phyloP scores from a whole-genome alignment of 257 asterid genomes.

The Lycium ferocissimum region DNA sequence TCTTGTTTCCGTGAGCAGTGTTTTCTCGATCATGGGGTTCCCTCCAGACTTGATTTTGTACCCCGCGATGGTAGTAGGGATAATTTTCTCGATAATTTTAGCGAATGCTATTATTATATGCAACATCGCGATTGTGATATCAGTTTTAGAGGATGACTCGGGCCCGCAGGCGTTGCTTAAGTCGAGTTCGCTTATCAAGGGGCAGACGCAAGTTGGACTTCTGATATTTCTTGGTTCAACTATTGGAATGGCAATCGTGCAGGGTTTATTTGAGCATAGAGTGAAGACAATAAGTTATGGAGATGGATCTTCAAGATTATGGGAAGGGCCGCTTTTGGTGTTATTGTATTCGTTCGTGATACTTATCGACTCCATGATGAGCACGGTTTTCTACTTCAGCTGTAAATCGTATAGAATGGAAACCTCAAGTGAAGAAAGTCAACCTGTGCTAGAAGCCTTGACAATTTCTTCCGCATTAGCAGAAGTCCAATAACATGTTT shows the following conservation, averaged over 20 bases:
- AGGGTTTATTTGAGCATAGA: constrained; percentile 89
- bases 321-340: constrained; percentile 98
- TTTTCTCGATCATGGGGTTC: constrained; percentile 74
- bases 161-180: constrained; percentile 81
- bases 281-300: constrained; percentile 94
- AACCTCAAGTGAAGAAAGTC: constrained; percentile 59
- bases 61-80: constrained; percentile 79
- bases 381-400: constrained; percentile 90
- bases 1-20: constrained; percentile 58
- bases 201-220: constrained; percentile 92
- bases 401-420: constrained; percentile 84
- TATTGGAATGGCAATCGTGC: constrained; percentile 85
- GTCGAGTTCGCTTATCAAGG: constrained; percentile 78
- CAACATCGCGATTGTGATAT: constrained; percentile 82
- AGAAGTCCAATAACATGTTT: constrained; percentile 46
- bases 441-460: constrained; percentile 65
- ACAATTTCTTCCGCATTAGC: constrained; percentile 50
- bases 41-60: constrained; percentile 73
- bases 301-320: constrained; percentile 90
- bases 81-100: constrained; percentile 68
- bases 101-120: constrained; percentile 81
- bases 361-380: constrained; percentile 91
- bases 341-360: constrained; percentile 83
- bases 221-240: constrained; percentile 88
- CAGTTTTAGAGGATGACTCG: constrained; percentile 84